phyloP scores from a whole-genome alignment of 2,329 filamentous ascomycete genomes.

The Piedraia hortae region DNA sequence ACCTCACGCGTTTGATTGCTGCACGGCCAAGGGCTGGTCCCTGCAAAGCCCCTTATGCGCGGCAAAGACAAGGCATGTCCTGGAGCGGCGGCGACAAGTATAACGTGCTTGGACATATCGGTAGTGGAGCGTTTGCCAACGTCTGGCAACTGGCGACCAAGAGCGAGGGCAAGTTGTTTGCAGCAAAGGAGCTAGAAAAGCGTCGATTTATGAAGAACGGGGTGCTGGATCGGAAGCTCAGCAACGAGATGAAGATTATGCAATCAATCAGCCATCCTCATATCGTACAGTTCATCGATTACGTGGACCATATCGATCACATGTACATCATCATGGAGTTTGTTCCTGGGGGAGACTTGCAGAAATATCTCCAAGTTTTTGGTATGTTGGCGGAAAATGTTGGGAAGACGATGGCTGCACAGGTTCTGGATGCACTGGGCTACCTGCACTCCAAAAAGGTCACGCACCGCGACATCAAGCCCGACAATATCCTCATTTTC shows the following conservation, averaged over 20 bases:
- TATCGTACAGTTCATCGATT: constrained; percentile 76
- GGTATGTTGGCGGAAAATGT: constrained; percentile 37
- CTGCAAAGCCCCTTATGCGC: constrained; percentile 7
- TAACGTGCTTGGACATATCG: constrained; percentile 55
- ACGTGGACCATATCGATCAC: constrained; percentile 52
- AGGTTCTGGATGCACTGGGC: constrained; percentile 54
- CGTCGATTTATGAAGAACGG: constrained; percentile 81
- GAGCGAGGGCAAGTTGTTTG: constrained; percentile 55
- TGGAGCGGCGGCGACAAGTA: constrained; percentile 64
- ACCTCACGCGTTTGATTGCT: background rate
- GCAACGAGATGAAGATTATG: constrained; percentile 97
- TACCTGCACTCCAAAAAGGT: constrained; percentile 76
- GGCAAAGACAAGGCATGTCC: constrained; percentile 33
- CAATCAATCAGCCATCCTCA: constrained; percentile 56
- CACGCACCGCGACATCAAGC: constrained; percentile 95
- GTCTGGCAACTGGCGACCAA: constrained; percentile 79
- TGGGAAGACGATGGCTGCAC: constrained; percentile 43
- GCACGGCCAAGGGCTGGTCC: constrained; percentile 3
- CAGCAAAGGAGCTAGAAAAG: constrained; percentile 88
- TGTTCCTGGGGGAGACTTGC: constrained; percentile 57
- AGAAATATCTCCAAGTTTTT: constrained; percentile 35
- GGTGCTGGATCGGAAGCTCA: constrained; percentile 64
- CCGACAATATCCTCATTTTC: constrained; percentile 80
- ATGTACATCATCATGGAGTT: constrained; percentile 97
- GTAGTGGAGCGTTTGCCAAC: constrained; percentile 81